phyloP scores from a whole-genome alignment of 2,329 filamentous ascomycete species.

The Trichoderma semiorbis region DNA sequence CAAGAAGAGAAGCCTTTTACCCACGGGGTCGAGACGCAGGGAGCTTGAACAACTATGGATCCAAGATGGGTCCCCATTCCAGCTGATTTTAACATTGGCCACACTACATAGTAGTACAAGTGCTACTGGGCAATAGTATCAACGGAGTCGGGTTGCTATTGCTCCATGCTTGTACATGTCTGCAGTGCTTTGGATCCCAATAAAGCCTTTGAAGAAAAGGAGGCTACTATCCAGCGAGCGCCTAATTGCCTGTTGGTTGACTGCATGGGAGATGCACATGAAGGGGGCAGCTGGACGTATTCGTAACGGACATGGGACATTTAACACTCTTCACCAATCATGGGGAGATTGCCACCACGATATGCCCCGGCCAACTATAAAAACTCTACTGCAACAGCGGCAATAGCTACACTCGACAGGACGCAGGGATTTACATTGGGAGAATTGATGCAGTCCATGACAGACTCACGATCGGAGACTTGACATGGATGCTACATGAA shows the following conservation, averaged over 20 bases:
- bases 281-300: background rate
- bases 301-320: background rate
- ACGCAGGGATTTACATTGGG: background rate
- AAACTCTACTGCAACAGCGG: background rate
- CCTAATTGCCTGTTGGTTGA: background rate
- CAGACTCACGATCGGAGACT: background rate
- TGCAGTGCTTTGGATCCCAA: background rate
- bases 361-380: background rate
- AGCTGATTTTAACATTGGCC: background rate
- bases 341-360: background rate
- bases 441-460: background rate
- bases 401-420: background rate
- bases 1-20: background rate
- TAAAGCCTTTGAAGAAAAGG: background rate
- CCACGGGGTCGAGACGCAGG: background rate
- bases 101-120: background rate
- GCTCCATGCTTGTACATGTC: background rate
- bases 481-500: background rate
- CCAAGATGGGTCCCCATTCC: constrained; percentile 1
- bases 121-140: background rate
- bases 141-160: background rate
- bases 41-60: background rate
- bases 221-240: background rate
- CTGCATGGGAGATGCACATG: background rate
- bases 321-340: background rate